These are phyloP conservation scores for Paracoccidioides brasiliensis DNA, from an alignment of 2,329 filamentous ascomycete species.

Conservation along the genomic window DNA sequence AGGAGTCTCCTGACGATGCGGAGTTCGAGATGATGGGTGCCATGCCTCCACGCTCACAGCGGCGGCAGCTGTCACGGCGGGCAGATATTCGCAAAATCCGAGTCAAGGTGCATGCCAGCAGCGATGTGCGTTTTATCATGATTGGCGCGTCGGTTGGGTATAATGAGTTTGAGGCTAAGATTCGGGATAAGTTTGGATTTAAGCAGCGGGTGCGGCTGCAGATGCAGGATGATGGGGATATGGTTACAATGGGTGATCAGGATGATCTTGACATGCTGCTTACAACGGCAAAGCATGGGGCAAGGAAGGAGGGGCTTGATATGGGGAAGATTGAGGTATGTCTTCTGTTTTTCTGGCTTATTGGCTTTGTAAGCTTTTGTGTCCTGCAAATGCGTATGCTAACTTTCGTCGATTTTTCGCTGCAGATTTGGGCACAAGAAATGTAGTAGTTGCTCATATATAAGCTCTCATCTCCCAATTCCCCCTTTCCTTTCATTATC, in stretches of 20 bases:
- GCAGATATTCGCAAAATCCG: slow-evolving; percentile 65
- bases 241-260: slow-evolving; percentile 95
- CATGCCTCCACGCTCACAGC: slow-evolving; percentile 23
- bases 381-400: not conserved
- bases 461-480: not conserved
- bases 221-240: slow-evolving; percentile 82
- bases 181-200: slow-evolving; percentile 78
- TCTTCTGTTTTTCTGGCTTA: slow-evolving; percentile 11
- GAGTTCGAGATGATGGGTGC: slow-evolving; percentile 68
- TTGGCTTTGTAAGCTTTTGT: not conserved
- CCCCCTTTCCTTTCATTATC: not conserved
- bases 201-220: slow-evolving; percentile 55
- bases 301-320: slow-evolving; percentile 60
- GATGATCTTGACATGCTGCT: slow-evolving; percentile 90
- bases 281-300: slow-evolving; percentile 52
- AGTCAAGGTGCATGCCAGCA: slow-evolving; percentile 75
- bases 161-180: slow-evolving; percentile 60
- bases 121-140: slow-evolving; percentile 89
- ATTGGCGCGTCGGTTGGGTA: slow-evolving; percentile 61
- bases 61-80: slow-evolving; percentile 24
- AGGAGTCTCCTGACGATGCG: slow-evolving; percentile 56
- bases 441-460: not conserved
- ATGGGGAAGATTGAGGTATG: slow-evolving; percentile 93
- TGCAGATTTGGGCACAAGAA: slow-evolving; percentile 14
- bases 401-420: not conserved